Evolutionary conservation across 129 eudicot species (phyloP).

Genomic region (Oenanthe sinensis): DNA sequence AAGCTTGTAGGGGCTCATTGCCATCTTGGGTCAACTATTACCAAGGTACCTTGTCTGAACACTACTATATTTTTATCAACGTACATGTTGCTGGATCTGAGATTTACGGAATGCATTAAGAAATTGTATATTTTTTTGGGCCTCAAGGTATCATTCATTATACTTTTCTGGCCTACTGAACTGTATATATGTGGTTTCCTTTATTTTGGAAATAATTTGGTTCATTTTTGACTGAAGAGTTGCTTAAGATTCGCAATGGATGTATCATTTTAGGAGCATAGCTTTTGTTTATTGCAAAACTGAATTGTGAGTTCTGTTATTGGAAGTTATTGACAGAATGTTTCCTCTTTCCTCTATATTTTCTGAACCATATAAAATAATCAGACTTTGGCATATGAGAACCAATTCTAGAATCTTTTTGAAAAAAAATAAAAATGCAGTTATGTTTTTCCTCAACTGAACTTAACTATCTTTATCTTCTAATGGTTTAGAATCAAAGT

Average conservation of each 20-base stretch:
- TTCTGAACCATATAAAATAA: no score
- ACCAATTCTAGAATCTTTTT: no score
- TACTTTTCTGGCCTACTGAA: no score
- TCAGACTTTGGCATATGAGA: no score
- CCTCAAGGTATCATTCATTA: no score
- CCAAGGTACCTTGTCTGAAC: constrained; percentile 49
- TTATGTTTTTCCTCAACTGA: no score
- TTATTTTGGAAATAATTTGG: not conserved
- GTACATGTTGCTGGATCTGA: not conserved
- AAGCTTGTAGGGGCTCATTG: constrained; percentile 97
- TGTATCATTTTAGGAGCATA: not conserved
- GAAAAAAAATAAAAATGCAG: no score
- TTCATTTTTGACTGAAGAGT: not conserved
- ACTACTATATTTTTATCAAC: not conserved
- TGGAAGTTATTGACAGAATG: not conserved
- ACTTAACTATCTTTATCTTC: no score
- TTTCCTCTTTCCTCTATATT: no score
- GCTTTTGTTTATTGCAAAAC: not conserved
- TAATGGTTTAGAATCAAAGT: no score
- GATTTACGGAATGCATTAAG: no score
- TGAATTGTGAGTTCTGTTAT: not conserved
- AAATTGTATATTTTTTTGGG: no score
- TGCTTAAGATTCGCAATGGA: not conserved
- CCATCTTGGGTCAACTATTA: constrained; percentile 96
- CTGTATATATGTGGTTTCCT: not conserved